phyloP scores from a whole-genome alignment of 306 rosid genomes.

The Malus domestica region DNA sequence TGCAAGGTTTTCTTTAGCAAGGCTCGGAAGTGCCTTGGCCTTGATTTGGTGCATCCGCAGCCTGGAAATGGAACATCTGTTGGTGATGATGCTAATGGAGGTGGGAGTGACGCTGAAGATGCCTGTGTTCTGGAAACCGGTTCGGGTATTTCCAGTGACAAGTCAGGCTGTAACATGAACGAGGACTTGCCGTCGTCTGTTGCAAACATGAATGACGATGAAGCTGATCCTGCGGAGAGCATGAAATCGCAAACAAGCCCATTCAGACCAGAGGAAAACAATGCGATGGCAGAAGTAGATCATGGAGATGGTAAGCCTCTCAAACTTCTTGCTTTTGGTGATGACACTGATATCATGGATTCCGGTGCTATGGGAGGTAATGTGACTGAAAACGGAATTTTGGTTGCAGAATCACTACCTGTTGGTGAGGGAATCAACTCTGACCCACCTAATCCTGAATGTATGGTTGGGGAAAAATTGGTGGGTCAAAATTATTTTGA shows the following conservation, averaged over 20 bases:
- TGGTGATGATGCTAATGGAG: slow-evolving; percentile 55
- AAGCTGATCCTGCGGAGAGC: slow-evolving; percentile 38
- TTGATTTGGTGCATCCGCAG: slow-evolving; percentile 48
- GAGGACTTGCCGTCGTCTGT: slow-evolving; percentile 43
- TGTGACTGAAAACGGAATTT: slow-evolving; percentile 26
- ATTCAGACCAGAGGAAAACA: slow-evolving; percentile 27
- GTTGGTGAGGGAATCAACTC: slow-evolving; percentile 26
- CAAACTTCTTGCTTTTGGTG: slow-evolving; percentile 22
- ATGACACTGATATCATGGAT: not conserved
- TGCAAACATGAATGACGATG: slow-evolving; percentile 29
- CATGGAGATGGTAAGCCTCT: slow-evolving; percentile 19
- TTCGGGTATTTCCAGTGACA: slow-evolving; percentile 42
- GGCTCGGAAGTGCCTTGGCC: slow-evolving; percentile 84
- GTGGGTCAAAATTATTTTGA: slow-evolving; percentile 32
- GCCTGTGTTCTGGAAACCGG: slow-evolving; percentile 54
- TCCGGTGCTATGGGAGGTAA: slow-evolving; percentile 27
- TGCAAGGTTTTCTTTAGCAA: slow-evolving; percentile 94
- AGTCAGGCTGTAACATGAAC: slow-evolving; percentile 44
- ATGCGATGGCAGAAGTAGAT: slow-evolving; percentile 18
- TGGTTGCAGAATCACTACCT: slow-evolving; percentile 17
- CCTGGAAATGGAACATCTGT: slow-evolving; percentile 41
- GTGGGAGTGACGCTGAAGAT: slow-evolving; percentile 76
- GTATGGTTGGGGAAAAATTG: slow-evolving; percentile 23
- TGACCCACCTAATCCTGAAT: slow-evolving; percentile 20
- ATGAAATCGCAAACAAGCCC: slow-evolving; percentile 29